Evolutionary conservation across 2,329 filamentous ascomycete genomes (phyloP).

Genomic region (Alternaria infectoria): DNA sequence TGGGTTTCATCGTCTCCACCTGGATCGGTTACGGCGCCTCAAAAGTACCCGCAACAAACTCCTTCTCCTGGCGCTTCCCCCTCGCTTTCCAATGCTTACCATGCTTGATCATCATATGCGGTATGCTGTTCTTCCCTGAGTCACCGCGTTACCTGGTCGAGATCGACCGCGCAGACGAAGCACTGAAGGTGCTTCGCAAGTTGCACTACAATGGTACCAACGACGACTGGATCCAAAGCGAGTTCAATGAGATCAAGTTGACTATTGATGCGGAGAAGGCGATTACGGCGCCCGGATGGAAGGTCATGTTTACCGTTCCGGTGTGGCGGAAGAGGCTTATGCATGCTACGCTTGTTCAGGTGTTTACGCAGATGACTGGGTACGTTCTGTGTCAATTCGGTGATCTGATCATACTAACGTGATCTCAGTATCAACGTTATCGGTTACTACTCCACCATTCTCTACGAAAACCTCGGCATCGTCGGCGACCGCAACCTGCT

Average conservation of each 20-base stretch:
- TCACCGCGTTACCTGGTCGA: slow-evolving; percentile 47
- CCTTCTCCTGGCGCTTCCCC: slow-evolving; percentile 53
- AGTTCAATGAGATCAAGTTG: slow-evolving; percentile 66
- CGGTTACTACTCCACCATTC: slow-evolving; percentile 66
- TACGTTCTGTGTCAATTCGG: slow-evolving; percentile 20
- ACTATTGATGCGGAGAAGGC: slow-evolving; percentile 67
- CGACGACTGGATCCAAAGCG: slow-evolving; percentile 64
- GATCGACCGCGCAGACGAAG: slow-evolving; percentile 64
- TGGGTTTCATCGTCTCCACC: slow-evolving; percentile 64
- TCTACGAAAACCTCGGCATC: slow-evolving; percentile 65
- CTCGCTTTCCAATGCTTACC: slow-evolving; percentile 56
- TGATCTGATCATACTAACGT: slow-evolving; percentile 6
- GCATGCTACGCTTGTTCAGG: slow-evolving; percentile 67
- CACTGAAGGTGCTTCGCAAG: slow-evolving; percentile 51
- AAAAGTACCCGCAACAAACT: slow-evolving; percentile 44
- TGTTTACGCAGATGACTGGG: slow-evolving; percentile 70
- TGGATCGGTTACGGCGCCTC: slow-evolving; percentile 57
- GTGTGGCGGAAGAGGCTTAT: slow-evolving; percentile 67
- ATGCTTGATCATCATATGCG: slow-evolving; percentile 51
- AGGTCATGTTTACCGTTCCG: slow-evolving; percentile 63
- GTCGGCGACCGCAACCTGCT: slow-evolving; percentile 60
- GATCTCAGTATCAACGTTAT: slow-evolving; percentile 59
- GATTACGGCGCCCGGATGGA: slow-evolving; percentile 61
- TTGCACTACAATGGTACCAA: slow-evolving; percentile 62
- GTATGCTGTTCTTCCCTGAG: slow-evolving; percentile 52